Conservation (phyloP, 352 stramenopile genomes). For the Pythium brassicae region DNA sequence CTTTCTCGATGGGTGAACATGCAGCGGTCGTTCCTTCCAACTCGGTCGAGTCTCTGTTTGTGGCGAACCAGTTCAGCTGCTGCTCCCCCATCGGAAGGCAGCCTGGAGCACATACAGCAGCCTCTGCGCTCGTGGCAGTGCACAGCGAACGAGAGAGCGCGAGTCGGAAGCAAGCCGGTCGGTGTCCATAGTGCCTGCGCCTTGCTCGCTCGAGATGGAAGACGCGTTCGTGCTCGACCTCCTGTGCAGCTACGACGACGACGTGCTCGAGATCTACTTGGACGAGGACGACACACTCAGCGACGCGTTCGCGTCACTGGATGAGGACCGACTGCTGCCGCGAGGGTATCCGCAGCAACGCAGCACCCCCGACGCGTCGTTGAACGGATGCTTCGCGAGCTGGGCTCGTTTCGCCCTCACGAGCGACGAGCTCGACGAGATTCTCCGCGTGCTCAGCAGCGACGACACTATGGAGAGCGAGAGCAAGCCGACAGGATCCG, state of each 20-base stretch:
- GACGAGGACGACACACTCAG: constrained; percentile 9
- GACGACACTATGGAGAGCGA: not conserved
- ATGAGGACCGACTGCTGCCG: no score
- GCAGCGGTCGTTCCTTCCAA: not conserved
- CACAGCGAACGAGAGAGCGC: not conserved
- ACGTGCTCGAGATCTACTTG: constrained; percentile 32
- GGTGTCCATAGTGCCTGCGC: not conserved
- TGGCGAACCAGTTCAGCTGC: no score
- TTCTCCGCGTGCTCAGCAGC: constrained; percentile 5
- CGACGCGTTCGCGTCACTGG: no score
- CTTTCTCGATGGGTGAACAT: constrained; percentile 1
- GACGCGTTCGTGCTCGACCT: constrained; percentile 25
- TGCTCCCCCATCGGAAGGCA: no score
- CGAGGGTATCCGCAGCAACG: not conserved
- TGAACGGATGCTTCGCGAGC: not conserved
- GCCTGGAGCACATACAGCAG: no score
- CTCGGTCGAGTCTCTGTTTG: no score
- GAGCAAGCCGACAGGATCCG: not conserved
- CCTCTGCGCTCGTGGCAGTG: no score
- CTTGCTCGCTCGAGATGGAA: not conserved
- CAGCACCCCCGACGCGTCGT: not conserved
- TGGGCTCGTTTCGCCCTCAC: not conserved
- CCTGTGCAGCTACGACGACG: constrained; percentile 19
- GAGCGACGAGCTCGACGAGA: constrained; percentile 4
- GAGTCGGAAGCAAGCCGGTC: not conserved